phyloP scores from a whole-genome alignment of 805 yeast genomes.

The Zygosaccharomyces siamensis region DNA sequence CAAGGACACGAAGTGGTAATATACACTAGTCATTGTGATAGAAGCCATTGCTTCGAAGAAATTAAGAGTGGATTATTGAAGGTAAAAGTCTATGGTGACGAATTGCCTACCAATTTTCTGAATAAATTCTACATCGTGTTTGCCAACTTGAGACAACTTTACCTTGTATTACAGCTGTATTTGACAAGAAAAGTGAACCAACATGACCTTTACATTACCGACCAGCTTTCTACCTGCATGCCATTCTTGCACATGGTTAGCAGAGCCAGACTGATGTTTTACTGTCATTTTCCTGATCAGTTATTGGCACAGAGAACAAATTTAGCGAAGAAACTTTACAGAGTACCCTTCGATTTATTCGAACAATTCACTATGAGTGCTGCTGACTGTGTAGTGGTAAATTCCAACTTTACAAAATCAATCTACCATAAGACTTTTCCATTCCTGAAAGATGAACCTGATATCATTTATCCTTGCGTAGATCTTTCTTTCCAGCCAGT shows the following conservation, averaged over 20 bases:
- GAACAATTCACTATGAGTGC: slow-evolving; percentile 76
- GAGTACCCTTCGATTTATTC: slow-evolving; percentile 76
- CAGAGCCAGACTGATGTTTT: slow-evolving; percentile 57
- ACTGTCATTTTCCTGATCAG: slow-evolving; percentile 96
- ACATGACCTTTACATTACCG: slow-evolving; percentile 76
- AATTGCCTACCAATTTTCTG: slow-evolving; percentile 62
- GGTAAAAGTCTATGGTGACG: slow-evolving; percentile 77
- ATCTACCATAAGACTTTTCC: slow-evolving; percentile 65
- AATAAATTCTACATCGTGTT: slow-evolving; percentile 74
- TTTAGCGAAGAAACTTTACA: slow-evolving; percentile 54
- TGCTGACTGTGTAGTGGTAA: slow-evolving; percentile 80
- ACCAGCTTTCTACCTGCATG: slow-evolving; percentile 76
- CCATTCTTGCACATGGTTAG: slow-evolving; percentile 57
- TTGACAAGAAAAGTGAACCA: slow-evolving; percentile 41
- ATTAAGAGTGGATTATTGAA: slow-evolving; percentile 52
- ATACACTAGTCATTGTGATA: slow-evolving; percentile 89
- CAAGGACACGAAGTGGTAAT: slow-evolving; percentile 58
- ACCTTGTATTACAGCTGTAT: slow-evolving; percentile 48
- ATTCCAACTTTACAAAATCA: slow-evolving; percentile 74
- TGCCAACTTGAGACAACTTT: slow-evolving; percentile 79
- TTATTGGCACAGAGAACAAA: slow-evolving; percentile 59
- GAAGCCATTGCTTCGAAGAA: slow-evolving; percentile 85
- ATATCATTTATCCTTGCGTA: slow-evolving; percentile 59
- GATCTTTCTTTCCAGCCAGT: slow-evolving; percentile 36
- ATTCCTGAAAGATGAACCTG: slow-evolving; percentile 28